Evolutionary conservation across 1,284 basidiomycete species (phyloP), one percentile per base, ranked within the genome.

Genomic region (Naganishia sp.): DNA sequence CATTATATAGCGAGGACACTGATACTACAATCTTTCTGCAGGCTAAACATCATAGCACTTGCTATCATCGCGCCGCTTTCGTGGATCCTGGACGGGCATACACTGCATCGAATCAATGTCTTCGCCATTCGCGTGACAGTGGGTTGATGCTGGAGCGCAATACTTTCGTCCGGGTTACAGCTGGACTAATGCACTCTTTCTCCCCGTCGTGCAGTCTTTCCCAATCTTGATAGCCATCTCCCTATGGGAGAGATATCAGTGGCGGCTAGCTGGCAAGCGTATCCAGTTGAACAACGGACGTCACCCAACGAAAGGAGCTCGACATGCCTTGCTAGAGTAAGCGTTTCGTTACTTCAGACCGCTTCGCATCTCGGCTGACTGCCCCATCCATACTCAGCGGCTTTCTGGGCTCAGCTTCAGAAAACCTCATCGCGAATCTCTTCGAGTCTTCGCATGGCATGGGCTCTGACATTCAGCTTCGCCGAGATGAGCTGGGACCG

Each of bases 201-300:
- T 33, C 50, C 7, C 28, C 6, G 28, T 31, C 18, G 9, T 2
- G 15, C 69, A 88, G 85, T 86, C 86, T 15, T 88, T 94, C 73
- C 92, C 92, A 0, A 85, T 88, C 63, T 83, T 96, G 25, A 78
- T 94, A 49, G 73, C 83, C 54, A 94, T 96, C 70, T 86, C 86
- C 2, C 73, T 88, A 7, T 94, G 92, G 78, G 93, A 96, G 79
- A 85, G 92, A 6, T 86, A 70, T 53, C 46, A 55, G 28, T 36
- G 39, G 25, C 63, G 54, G 23, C 39, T 56, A 33, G 25, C 63
- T 28, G 54, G 54, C 18, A 65, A 61, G 59, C 42, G 48, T 28
- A 21, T 61, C 16, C 44, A 44, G 43, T 36, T 65, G 25, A n/a
- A 42, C 23, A 31, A 64, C 11, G 43, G 50, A 23, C 39, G 31